Evolutionary conservation across 306 rosid species (phyloP).

Genomic region (Lotus japonicus): DNA sequence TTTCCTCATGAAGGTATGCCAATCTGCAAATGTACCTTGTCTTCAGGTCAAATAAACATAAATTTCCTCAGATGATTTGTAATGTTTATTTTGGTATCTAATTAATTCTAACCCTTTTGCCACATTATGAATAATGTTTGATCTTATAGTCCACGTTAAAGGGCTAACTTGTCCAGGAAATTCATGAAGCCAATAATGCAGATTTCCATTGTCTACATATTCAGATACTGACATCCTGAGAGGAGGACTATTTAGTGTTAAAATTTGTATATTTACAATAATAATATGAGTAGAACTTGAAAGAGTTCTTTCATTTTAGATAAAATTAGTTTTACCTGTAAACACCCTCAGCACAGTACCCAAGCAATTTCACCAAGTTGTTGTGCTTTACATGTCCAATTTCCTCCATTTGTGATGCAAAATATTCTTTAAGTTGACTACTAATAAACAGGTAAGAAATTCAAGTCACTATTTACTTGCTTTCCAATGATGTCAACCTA

Average conservation of each 20-base stretch:
- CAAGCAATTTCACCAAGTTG: slow-evolving; percentile 48
- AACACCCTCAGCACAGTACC: slow-evolving; percentile 45
- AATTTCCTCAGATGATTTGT: no score
- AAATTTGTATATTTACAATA: neutral
- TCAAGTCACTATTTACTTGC: no score
- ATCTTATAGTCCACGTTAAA: slow-evolving; percentile 55
- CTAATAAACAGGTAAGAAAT: slow-evolving; percentile 21
- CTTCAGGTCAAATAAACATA: neutral
- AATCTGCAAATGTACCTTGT: slow-evolving; percentile 36
- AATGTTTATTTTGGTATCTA: no score
- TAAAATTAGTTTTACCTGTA: no score
- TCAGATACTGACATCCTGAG: slow-evolving; percentile 43
- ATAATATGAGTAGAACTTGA: no score
- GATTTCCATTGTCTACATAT: slow-evolving; percentile 52
- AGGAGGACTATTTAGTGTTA: neutral
- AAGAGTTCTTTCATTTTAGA: no score
- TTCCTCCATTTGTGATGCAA: slow-evolving; percentile 47
- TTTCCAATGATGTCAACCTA: no score
- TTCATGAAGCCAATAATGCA: slow-evolving; percentile 60
- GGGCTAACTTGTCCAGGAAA: slow-evolving; percentile 40
- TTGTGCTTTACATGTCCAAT: slow-evolving; percentile 47
- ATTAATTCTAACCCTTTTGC: slow-evolving; percentile 56
- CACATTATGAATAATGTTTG: slow-evolving; percentile 45
- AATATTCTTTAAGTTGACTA: slow-evolving; percentile 31
- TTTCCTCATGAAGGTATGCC: slow-evolving; percentile 64